Conservation (phyloP, 2,329 filamentous ascomycete species). For the Alternaria gansuensis region DNA sequence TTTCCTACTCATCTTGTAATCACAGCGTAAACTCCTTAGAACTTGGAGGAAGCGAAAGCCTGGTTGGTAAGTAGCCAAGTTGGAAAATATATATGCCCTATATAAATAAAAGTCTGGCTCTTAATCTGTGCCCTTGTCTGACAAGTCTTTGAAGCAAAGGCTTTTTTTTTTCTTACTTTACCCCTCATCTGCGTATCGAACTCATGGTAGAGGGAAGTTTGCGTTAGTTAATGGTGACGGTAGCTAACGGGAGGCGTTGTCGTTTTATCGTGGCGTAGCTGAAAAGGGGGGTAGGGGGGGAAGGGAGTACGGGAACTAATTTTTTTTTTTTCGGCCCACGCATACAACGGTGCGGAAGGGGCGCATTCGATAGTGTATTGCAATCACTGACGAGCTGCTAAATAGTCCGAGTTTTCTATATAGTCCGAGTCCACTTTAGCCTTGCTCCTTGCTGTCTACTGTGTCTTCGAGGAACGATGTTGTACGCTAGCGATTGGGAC, state of each 20-base stretch:
- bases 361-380: neutral
- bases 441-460: neutral
- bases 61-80: neutral
- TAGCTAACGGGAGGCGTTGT: slow-evolving; percentile 3
- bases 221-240: neutral
- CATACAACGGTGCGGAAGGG: slow-evolving; percentile 3
- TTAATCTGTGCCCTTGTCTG: too few species aligned
- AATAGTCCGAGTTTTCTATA: neutral
- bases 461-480: neutral
- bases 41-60: slow-evolving; percentile 3
- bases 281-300: neutral
- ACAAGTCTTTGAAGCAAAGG: too few species aligned
- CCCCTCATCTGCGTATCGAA: neutral
- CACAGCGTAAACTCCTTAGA: slow-evolving; percentile 4
- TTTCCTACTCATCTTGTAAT: slow-evolving; percentile 3
- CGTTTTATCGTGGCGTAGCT: slow-evolving; percentile 2
- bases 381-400: neutral
- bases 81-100: neutral
- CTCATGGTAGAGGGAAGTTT: neutral
- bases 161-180: neutral
- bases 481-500: neutral
- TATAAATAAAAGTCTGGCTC: too few species aligned
- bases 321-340: neutral
- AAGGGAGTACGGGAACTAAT: neutral
- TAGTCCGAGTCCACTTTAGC: neutral